Conservation (phyloP, 2,329 filamentous ascomycete species). For the Shiraia bambusicola region DNA sequence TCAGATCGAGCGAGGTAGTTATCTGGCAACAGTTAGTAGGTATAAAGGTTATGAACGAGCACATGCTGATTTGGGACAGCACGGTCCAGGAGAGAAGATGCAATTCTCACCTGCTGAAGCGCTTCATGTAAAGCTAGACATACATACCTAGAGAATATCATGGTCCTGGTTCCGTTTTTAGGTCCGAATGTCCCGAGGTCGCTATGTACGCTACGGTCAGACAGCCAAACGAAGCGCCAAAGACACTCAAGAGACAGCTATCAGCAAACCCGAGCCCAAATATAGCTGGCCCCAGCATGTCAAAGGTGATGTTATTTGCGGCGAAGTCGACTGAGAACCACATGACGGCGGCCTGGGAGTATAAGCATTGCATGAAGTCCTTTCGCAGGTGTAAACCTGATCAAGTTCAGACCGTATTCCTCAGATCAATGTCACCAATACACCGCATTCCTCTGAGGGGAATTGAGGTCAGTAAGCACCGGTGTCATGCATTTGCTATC, state of each 20-base stretch:
- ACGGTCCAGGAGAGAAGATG: background rate
- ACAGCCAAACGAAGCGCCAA: constrained; percentile 59
- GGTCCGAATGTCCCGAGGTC: constrained; percentile 66
- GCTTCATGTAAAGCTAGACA: constrained; percentile 57
- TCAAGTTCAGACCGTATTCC: constrained; percentile 59
- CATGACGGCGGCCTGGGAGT: constrained; percentile 58
- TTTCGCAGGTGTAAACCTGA: constrained; percentile 57
- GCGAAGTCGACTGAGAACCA: constrained; percentile 66
- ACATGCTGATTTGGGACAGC: no score
- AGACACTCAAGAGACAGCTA: constrained; percentile 57
- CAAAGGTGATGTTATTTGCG: constrained; percentile 65
- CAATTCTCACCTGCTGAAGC: constrained; percentile 48
- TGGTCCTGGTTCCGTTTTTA: constrained; percentile 61
- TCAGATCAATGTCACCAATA: constrained; percentile 44
- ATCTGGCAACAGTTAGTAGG: no score
- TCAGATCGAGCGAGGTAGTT: no score
- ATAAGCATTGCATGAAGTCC: constrained; percentile 54
- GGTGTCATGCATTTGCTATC: constrained; percentile 41
- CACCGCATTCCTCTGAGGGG: background rate
- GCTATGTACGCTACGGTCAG: constrained; percentile 61
- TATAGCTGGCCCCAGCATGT: constrained; percentile 61
- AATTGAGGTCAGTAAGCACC: constrained; percentile 31
- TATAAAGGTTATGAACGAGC: no score
- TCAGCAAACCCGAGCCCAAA: constrained; percentile 62
- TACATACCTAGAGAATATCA: constrained; percentile 56